Evolutionary conservation across 441 rosid species (phyloP), one percentile per base, ranked within the genome.

Genomic region (Croton laevigatus): DNA sequence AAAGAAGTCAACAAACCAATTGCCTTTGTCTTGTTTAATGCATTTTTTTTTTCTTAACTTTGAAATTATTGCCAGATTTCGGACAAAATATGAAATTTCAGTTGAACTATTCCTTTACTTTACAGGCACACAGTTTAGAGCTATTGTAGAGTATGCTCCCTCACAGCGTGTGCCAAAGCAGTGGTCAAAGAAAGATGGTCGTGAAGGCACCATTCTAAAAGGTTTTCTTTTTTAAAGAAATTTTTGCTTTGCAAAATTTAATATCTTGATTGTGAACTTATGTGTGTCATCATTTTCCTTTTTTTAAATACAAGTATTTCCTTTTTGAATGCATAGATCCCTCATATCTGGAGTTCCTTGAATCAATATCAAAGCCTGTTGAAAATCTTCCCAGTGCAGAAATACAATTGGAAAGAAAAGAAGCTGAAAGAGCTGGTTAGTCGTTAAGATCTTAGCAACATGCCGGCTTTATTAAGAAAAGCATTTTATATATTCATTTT

Each of bases 321-420:
- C 46, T 76, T 65, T 44, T 61, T 78, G 73, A 77, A 70, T 42
- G 17, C 78, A 70, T 81, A 90, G 96, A 90, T 82, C 89, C 91
- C 32, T 89, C 81, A 74, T 90, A 90, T 82, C 54, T 88, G 87
- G 93, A 90, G 80, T 88, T 90, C 80, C 90, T 88, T 71, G 86
- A 88, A 79, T 68, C 68, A 75, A 81, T 90, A 78, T 81, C 85
- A 3, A 90, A 81, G 88, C 93, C 96, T 48, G 89, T 79, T 22
- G 91, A 90, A 83, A 85, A 86, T 80, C 93, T 88, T 79, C 93
- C 96, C n/a, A 90, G 96, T 79, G 96, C 93, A 19, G 96, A 90
- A 81, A 80, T 90, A 78, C 96, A 90, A 61, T 68, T 90, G 79
- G 96, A 88, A 77, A 83, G 91, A 82, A 85, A 80, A 75, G 96